A percentile compares a stretch with the other conserved stretches of the same genome.
Evolutionary conservation across 768 basidiomycete species (phyloP).

Genomic region (Mycena albidolilacea): DNA sequence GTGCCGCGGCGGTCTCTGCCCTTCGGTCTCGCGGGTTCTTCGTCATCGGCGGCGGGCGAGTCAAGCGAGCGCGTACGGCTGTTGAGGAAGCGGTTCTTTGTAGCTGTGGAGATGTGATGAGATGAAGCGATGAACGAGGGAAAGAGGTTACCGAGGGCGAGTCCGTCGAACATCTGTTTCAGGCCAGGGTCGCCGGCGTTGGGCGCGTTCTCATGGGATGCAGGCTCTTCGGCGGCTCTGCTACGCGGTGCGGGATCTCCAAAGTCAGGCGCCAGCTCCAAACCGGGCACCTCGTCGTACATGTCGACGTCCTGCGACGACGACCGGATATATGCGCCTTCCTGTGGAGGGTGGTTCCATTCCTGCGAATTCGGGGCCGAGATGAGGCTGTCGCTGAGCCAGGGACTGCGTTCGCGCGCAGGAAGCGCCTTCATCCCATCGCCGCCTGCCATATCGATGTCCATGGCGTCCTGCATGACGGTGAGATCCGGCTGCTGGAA

Average conservation of each 20-base stretch:
- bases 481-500: constrained; percentile 31
- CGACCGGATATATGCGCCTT: constrained; percentile 33
- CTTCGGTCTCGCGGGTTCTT: constrained; percentile 33
- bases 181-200: constrained; percentile 23
- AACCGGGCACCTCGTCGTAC: constrained; percentile 34
- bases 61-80: constrained; percentile 45
- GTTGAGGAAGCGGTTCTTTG: constrained; percentile 27
- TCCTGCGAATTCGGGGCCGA: constrained; percentile 42
- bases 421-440: constrained; percentile 25
- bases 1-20: constrained; percentile 61
- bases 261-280: constrained; percentile 9
- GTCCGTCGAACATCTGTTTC: constrained; percentile 40
- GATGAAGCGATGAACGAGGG: neutral
- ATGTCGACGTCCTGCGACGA: constrained; percentile 42
- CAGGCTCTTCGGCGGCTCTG: constrained; percentile 14
- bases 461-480: constrained; percentile 30
- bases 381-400: constrained; percentile 45
- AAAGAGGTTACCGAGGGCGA: constrained; percentile 38
- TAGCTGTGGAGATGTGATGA: constrained; percentile 18
- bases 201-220: neutral
- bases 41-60: constrained; percentile 25
- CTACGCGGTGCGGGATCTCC: neutral
- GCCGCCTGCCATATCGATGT: constrained; percentile 14
- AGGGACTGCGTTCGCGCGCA: constrained; percentile 39
- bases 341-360: constrained; percentile 36